Evolutionary conservation across 805 yeast genomes (phyloP), one percentile per base, ranked within the genome.

Genomic region (Yarrowia divulgata): DNA sequence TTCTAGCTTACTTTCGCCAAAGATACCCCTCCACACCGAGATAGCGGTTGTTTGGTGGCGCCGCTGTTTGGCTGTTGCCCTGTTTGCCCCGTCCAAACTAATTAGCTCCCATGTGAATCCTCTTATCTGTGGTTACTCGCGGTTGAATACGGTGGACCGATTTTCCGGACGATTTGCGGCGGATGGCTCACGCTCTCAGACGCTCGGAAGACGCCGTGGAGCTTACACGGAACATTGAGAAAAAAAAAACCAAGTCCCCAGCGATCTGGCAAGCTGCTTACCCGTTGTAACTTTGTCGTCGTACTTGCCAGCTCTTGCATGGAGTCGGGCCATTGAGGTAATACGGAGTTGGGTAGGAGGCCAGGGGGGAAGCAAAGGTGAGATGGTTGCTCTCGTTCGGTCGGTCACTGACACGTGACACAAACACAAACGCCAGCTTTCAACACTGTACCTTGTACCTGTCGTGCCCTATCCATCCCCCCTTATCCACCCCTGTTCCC

Each of bases 231-330:
- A 52, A 23, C 29, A 23, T 23, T 2, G 29, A 23, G 29, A 23
- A 23, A 23, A 23, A n/a, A 52, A 52, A 35, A 52, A 35, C 10
- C 18, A 13, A 23, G 29, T 8, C 23, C 43, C n/a, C 40, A n/a
- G 45, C 60, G 45, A 54, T 54, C 60, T 54, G 60, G 45, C 60
- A 45, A 54, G 34, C 60, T 54, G 60, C 60, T 54, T 54, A 54
- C 60, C 60, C 60, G 60, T 54, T 9, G n/a, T 16, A 54, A 54
- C 60, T 54, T 54, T 54, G 58, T 18, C n/a, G 43, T 50, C 40
- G 57, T n/a, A 34, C 57, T 50, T 50, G 39, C 50, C 50, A 19
- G 13, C 16, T 29, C n/a, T 45, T 49, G 39, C 55, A 32, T 49
- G 19, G 39, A 34, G 39, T 49, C 55, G 39, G 39, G 39, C 39